phyloP scores from a whole-genome alignment of 768 basidiomycete species.

The Naganishia vishniacii region DNA sequence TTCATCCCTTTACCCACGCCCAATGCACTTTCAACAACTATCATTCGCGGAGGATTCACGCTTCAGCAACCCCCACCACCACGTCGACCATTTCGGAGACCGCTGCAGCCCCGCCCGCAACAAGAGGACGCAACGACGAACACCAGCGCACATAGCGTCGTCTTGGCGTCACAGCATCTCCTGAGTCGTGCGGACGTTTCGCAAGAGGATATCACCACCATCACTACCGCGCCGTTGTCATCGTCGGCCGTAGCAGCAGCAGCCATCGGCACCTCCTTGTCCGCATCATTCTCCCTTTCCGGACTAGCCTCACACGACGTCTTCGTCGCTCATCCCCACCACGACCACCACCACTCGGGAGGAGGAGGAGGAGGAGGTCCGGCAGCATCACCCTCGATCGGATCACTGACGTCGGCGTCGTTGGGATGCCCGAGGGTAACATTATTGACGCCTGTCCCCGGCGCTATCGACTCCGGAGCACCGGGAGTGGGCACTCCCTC shows the following conservation, averaged over 20 bases:
- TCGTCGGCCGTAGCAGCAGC: not conserved
- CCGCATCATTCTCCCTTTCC: not conserved
- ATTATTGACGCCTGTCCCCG: not conserved
- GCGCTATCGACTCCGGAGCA: too few relatives aligned
- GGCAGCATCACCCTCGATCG: not conserved
- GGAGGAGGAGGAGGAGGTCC: not conserved
- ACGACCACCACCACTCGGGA: not conserved
- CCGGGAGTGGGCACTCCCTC: too few relatives aligned
- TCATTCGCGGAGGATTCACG: not conserved
- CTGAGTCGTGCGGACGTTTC: not conserved
- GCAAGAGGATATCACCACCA: not conserved
- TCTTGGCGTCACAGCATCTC: not conserved
- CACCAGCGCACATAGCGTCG: not conserved
- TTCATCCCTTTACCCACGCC: not conserved
- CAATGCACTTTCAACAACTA: not conserved
- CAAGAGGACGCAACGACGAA: not conserved
- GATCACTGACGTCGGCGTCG: not conserved
- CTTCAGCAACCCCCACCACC: constrained; percentile 3
- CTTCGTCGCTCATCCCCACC: too few relatives aligned
- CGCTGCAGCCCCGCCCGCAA: not conserved
- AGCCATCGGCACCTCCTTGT: not conserved
- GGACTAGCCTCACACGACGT: too few relatives aligned
- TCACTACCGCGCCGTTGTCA: too few relatives aligned
- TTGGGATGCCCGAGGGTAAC: not conserved
- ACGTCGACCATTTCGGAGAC: not conserved